Base-by-base conservation (phyloP, 2,329 filamentous ascomycete species). In the Magnaporthiopsis rhizophila region DNA sequence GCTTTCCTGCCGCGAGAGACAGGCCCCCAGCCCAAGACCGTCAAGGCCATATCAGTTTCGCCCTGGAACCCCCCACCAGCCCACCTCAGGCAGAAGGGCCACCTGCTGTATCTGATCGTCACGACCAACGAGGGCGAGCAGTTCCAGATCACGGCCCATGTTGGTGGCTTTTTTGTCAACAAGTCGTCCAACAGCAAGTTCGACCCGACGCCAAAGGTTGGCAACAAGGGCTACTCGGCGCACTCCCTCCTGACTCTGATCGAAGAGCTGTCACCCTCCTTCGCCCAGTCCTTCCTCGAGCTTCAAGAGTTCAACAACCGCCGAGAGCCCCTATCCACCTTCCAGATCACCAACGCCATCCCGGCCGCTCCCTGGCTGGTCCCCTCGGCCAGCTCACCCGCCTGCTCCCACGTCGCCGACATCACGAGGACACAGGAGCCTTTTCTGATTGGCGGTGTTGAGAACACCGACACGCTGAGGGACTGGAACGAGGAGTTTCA, bases 401-500 rank as follows among this genome's bases (percentile, higher is more conserved):
- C 87, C 67, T 87, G 83, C 71, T 80, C 85, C 65, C 95, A 99
- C 75, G 85, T 89, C 71, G 76, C 93, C 30, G 95, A 99, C 74
- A 85, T 92, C 67, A 91, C 93, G 28, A 87, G 96, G 64, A 91
- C 93, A 28, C 95, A 99, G 77, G 95, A 99, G 80, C 91, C 90
- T 61, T 97, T 91, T 74, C 81, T 99, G 66, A 87, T 98, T 66
- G 86, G 91, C 26, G 96, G 96, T 36, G 88, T 93, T 32, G 95
- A 99, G 72, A 97, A 94, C 74, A 91, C 92, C 0, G 95, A 99
- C 73, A 97, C 92, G 5, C 81, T 99, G 67, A 87, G 95, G 65
- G 95, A 99, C 76, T 99, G 96, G 94, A 99, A 99, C 71, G 95
- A 99, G 76, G 95, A 99, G 74, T 96, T 99, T 74, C 95, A 99